Evolutionary conservation across 2,329 filamentous ascomycete species (phyloP).

Genomic region (Pestalotiopsis sp.): DNA sequence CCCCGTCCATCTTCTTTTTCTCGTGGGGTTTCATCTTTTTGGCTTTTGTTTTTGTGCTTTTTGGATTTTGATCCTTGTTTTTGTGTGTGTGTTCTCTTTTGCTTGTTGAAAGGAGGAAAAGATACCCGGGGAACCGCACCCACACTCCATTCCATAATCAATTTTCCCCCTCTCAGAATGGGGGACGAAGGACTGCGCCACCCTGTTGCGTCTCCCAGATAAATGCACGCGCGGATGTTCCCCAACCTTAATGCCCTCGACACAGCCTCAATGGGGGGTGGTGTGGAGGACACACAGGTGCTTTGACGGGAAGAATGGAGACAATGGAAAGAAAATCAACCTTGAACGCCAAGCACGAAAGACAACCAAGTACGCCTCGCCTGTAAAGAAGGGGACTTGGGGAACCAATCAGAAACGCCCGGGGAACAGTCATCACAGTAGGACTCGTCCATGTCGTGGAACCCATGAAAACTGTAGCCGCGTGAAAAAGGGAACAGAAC

Average conservation of each 20-base stretch:
- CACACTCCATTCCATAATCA: not conserved
- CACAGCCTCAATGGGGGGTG: not conserved
- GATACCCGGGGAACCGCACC: not conserved
- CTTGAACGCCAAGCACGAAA: not conserved
- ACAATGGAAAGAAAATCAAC: not conserved
- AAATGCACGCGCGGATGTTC: not conserved
- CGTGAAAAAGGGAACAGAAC: not conserved
- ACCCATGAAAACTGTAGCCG: not conserved
- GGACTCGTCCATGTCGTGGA: not conserved
- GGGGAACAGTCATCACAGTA: not conserved
- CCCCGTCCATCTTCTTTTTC: not conserved
- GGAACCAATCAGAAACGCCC: not conserved
- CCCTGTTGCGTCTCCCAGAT: not conserved
- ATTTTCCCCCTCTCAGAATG: not conserved
- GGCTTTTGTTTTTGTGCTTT: not conserved
- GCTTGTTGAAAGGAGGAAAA: not conserved
- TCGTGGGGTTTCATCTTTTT: not conserved
- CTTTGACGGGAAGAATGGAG: too few relatives aligned
- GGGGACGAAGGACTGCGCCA: not conserved
- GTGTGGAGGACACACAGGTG: too few relatives aligned
- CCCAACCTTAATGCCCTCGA: not conserved
- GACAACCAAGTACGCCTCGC: not conserved
- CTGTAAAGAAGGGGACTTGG: not conserved
- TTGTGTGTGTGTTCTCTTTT: not conserved
- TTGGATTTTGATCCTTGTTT: not conserved